Base-by-base conservation (phyloP, 768 basidiomycete species). In the Dioszegia crocea region DNA sequence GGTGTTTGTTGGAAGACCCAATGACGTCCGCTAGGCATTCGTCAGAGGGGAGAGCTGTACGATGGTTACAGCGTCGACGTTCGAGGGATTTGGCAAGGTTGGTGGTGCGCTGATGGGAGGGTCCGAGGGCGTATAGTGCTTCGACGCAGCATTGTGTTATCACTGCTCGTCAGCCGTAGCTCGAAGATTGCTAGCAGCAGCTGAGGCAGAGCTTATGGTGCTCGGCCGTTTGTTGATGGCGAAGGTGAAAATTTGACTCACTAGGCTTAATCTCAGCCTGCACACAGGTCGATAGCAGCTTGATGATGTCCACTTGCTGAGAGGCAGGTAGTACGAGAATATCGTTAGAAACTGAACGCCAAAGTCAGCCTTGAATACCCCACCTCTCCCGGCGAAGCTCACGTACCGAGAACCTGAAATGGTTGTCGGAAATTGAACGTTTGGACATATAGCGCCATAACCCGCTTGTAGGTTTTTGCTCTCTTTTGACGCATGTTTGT, bases 121-220 rank as follows among this genome's bases (percentile, higher is more conserved):
- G 84, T 12, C 91, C 92, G 56, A 87, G 83, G 2, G 91, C 82
- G 78, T 99, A 98, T 1, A 99, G 82, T 72, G 91, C 89, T 65
- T 92, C 86, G 40, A 99, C 91, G 73, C 87, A 94, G 76, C 96
- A 99, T 74, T 98, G 94, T 0, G 96, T 97, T 76, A 99, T 97
- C 94, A 99, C 96, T 97, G 58, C 1, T 45, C 23, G 11, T n/a
- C 19, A 59, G 53, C n/a, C n/a, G n/a, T n/a, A n/a, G n/a, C n/a
- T n/a, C n/a, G n/a, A n/a, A n/a, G n/a, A n/a, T n/a, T n/a, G n/a
- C n/a, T n/a, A n/a, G n/a, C n/a, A n/a, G n/a, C n/a, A n/a, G n/a
- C 29, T 50, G 21, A 48, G 33, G 48, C 21, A 10, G 33, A 23
- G 6, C 19, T 48, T 24, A 31, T 80, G 70, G 78, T 73, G 54